Evolutionary conservation across 2,329 filamentous ascomycete genomes (phyloP).

Genomic region (Gaeumannomyces sp.): DNA sequence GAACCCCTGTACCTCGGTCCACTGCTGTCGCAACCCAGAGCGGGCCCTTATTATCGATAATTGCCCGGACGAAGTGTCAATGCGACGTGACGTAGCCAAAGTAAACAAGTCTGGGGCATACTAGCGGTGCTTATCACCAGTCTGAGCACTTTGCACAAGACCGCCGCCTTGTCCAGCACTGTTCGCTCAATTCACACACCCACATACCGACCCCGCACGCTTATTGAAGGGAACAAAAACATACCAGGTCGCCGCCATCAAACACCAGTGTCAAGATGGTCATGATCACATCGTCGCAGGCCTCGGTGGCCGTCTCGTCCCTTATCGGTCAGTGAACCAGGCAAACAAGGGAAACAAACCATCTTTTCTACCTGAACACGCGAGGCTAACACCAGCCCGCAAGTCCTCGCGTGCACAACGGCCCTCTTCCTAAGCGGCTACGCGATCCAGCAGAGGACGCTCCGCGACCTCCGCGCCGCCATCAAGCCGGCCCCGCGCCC

Average conservation of each 20-base stretch:
- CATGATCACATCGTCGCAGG: slow-evolving; percentile 63
- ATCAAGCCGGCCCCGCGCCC: slow-evolving; percentile 49
- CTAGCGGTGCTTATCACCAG: not conserved
- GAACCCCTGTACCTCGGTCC: too few relatives aligned
- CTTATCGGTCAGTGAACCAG: slow-evolving; percentile 47
- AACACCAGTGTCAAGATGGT: slow-evolving; percentile 24
- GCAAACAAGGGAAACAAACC: too few relatives aligned
- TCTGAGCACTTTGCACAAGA: not conserved
- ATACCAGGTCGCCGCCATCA: not conserved
- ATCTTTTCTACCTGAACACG: too few relatives aligned
- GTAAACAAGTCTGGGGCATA: not conserved
- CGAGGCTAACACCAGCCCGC: not conserved
- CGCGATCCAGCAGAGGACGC: slow-evolving; percentile 77
- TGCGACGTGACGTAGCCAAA: not conserved
- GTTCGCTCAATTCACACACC: not conserved
- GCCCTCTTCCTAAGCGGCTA: slow-evolving; percentile 86
- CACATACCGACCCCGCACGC: not conserved
- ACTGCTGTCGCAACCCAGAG: too few relatives aligned
- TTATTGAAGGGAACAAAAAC: not conserved
- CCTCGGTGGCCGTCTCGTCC: slow-evolving; percentile 60
- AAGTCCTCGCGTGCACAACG: slow-evolving; percentile 70
- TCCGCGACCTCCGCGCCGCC: slow-evolving; percentile 68
- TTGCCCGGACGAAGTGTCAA: not conserved
- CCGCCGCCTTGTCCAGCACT: not conserved
- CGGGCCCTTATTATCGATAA: not conserved